A percentile compares a stretch with the other conserved stretches of the same genome.
Conservation (phyloP, 495 filamentous ascomycete genomes). For the Trichoderma parareesei region DNA sequence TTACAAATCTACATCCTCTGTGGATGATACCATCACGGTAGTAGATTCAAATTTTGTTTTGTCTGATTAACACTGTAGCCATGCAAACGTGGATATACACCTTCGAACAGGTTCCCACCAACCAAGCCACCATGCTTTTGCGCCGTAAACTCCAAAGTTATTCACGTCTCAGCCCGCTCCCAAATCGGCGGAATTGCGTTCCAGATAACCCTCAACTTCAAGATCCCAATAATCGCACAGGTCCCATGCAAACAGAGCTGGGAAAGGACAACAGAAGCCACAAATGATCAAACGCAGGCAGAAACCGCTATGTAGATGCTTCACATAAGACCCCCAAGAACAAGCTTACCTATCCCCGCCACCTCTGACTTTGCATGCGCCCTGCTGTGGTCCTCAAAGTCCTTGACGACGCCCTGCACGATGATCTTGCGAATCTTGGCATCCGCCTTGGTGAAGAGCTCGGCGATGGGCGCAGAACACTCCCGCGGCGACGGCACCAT, state of each 20-base stretch:
- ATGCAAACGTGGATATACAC: neutral
- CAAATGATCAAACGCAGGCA: neutral
- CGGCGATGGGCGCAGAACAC: constrained; percentile 56
- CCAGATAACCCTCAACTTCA: neutral
- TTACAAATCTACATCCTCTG: neutral
- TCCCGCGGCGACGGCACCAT: constrained; percentile 59
- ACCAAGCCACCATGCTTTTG: neutral
- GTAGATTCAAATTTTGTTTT: no score
- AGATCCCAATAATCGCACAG: neutral
- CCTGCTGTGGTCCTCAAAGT: constrained; percentile 85
- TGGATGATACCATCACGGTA: neutral
- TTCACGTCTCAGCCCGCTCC: neutral
- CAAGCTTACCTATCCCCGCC: constrained; percentile 74
- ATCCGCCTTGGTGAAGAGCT: constrained; percentile 87
- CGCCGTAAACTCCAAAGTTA: constrained; percentile 1
- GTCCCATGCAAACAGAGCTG: neutral
- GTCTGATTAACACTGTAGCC: no score
- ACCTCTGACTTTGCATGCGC: constrained; percentile 69
- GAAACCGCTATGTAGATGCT: neutral
- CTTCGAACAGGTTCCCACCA: neutral
- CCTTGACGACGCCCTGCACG: constrained; percentile 71
- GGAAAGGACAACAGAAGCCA: neutral
- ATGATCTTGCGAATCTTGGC: constrained; percentile 76
- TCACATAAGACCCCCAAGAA: constrained; percentile 81
- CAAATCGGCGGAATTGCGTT: neutral